Conservation (phyloP, 179 eudicot species). For the Carnegiea gigantea region DNA sequence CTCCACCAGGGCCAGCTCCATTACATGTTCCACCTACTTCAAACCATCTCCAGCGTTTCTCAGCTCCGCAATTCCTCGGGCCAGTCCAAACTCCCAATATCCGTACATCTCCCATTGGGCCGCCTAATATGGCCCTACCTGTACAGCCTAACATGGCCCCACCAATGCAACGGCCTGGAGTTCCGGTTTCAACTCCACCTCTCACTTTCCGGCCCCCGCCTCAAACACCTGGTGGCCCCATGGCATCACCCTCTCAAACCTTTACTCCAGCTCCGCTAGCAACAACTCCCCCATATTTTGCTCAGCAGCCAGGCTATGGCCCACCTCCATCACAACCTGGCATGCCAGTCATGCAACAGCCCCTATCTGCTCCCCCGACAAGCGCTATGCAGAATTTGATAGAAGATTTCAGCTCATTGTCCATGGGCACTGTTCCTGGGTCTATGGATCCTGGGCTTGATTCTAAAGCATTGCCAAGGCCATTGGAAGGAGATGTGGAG, state of each 20-base stretch:
- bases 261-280: slow-evolving; percentile 37
- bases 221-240: slow-evolving; percentile 48
- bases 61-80: slow-evolving; percentile 59
- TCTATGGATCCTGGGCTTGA: slow-evolving; percentile 84
- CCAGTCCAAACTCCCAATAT: slow-evolving; percentile 45
- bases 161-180: slow-evolving; percentile 47
- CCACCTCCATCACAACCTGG: slow-evolving; percentile 47
- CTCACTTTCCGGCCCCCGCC: slow-evolving; percentile 43
- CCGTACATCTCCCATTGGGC: slow-evolving; percentile 36
- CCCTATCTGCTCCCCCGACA: slow-evolving; percentile 57
- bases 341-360: slow-evolving; percentile 53
- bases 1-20: slow-evolving; percentile 47
- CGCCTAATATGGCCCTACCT: slow-evolving; percentile 35
- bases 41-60: slow-evolving; percentile 56
- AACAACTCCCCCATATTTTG: slow-evolving; percentile 34
- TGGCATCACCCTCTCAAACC: slow-evolving; percentile 58
- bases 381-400: slow-evolving; percentile 57
- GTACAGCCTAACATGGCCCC: slow-evolving; percentile 47
- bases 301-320: slow-evolving; percentile 42
- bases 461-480: slow-evolving; percentile 74
- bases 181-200: slow-evolving; percentile 42
- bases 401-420: slow-evolving; percentile 81
- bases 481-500: slow-evolving; percentile 81
- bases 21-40: slow-evolving; percentile 49
- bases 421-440: slow-evolving; percentile 76